Base-by-base conservation (phyloP, 1,284 basidiomycete species). In the Cryptococcus hybrid region DNA sequence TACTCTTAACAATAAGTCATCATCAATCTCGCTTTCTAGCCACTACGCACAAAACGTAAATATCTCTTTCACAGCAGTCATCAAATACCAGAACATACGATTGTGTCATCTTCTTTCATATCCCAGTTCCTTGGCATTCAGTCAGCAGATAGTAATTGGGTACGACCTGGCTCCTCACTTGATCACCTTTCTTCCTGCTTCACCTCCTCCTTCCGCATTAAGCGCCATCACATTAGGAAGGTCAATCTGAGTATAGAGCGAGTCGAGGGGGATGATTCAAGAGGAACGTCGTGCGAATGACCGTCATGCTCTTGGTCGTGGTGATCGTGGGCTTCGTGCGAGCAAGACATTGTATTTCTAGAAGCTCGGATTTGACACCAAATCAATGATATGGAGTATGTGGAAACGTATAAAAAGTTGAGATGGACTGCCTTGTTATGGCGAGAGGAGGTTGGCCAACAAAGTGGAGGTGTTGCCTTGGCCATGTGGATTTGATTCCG, bases 21-120 rank as follows among this genome's bases (percentile, higher is more conserved):
- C 77, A 58, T 78, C 77, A 24, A 68, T 63, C n/a, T 78, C 77
- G 15, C 70, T 73, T 63, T 78, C 74, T 57, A 64, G 64, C 54
- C 54, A 70, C 24, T 30, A 42, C 42, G 52, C 40, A 9, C 24
- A 8, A 52, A 8, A n/a, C 18, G 7, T 7, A 46, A 39, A 42
- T 7, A 15, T 30, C 12, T 15, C 39, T 30, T 11, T 37, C n/a
- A 7, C 30, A 12, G 42, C 24, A 42, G 3, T 30, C 3, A 30
- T 30, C 30, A 30, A 30, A n/a, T 4, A 40, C 0, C 7, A 56
- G 45, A 15, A 57, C 71, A 55, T 51, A 75, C 76, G n/a, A 59
- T 54, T 11, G 63, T 71, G 55, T 77, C 75, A 56, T 77, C 74
- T 13, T 78, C 71, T 37, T 64, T 62, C 42, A 66, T 60, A 24